Evolutionary conservation across 768 basidiomycete genomes (phyloP), one percentile per base, ranked within the genome.

Genomic region (Kwoniella shandongensis): DNA sequence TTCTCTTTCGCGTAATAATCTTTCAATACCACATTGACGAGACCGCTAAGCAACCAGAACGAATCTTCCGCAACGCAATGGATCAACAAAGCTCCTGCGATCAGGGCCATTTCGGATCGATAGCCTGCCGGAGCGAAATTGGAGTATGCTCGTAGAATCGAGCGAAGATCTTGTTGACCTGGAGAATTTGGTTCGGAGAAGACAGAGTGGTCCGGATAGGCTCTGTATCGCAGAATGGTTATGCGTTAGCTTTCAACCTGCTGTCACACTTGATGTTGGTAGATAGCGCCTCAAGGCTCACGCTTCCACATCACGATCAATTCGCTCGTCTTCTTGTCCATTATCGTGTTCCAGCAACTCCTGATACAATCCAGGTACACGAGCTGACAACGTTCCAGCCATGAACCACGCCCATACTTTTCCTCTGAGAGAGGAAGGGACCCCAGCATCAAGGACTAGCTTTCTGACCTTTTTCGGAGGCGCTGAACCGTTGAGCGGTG

Each of bases 371-470:
- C 71, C 71, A 3, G 68, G 65, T 13, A 55, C 50, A 27, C 62
- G 44, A 23, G 70, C 69, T 1, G 63, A 62, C 45, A 70, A 51
- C 12, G 50, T 60, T 0, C 49, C 44, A 12, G 54, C 50, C 65
- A 72, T 65, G 51, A 74, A 69, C 75, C 75, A 76, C 1, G 65
- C 63, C 73, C 73, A 76, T 13, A 74, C 71, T 50, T 62, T 63
- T 5, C 72, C 68, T 27, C 75, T 46, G 0, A 76, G 51, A 6
- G 69, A 71, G 0, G 62, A 48, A 12, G 75, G 75, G 2, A 76
- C 57, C 0, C 67, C 62, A 30, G 56, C 53, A 15, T 71, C 71
- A 8, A 70, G 47, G 12, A 71, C 70, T 12, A 74, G 51, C 44
- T 68, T 74, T n/a, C 51, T 44, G 35, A 74, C 65, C 50, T 74